These are phyloP conservation scores for Wallacemonas rigidus DNA, from an alignment of 208 protist species.

Conservation along the genomic window DNA sequence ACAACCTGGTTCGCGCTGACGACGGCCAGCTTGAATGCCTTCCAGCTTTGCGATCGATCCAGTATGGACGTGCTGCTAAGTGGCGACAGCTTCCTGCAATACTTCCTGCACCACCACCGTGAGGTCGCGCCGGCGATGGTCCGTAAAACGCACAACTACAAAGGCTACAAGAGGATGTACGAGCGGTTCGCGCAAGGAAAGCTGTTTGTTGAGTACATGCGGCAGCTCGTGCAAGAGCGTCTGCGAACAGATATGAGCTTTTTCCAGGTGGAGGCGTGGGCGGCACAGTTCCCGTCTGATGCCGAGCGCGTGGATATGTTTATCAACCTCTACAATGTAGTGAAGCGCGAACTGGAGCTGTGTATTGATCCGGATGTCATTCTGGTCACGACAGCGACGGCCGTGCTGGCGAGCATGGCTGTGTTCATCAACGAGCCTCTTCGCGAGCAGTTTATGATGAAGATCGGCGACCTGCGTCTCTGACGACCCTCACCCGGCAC, in stretches of 20 bases:
- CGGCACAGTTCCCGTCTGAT: slow-evolving; percentile 48
- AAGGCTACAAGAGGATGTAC: slow-evolving; percentile 77
- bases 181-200: slow-evolving; percentile 71
- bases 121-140: slow-evolving; percentile 62
- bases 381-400: slow-evolving; percentile 63
- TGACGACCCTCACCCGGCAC: slow-evolving; percentile 23
- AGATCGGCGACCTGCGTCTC: slow-evolving; percentile 63
- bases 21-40: slow-evolving; percentile 40
- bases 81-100: slow-evolving; percentile 67
- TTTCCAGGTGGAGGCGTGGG: slow-evolving; percentile 67
- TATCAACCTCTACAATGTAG: slow-evolving; percentile 63
- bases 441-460: slow-evolving; percentile 70
- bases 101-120: slow-evolving; percentile 55
- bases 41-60: slow-evolving; percentile 69
- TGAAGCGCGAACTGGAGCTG: slow-evolving; percentile 55
- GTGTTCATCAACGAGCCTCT: slow-evolving; percentile 56
- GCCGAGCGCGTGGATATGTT: slow-evolving; percentile 70
- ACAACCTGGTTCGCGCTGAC: slow-evolving; percentile 61
- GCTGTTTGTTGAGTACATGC: slow-evolving; percentile 63
- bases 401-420: slow-evolving; percentile 78
- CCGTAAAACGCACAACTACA: slow-evolving; percentile 61
- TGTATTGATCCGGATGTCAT: slow-evolving; percentile 77
- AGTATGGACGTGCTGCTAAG: slow-evolving; percentile 37
- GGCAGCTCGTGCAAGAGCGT: slow-evolving; percentile 57
- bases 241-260: slow-evolving; percentile 48